Conservation (phyloP, 305 asterid species). For the Fraxinus albicans region DNA sequence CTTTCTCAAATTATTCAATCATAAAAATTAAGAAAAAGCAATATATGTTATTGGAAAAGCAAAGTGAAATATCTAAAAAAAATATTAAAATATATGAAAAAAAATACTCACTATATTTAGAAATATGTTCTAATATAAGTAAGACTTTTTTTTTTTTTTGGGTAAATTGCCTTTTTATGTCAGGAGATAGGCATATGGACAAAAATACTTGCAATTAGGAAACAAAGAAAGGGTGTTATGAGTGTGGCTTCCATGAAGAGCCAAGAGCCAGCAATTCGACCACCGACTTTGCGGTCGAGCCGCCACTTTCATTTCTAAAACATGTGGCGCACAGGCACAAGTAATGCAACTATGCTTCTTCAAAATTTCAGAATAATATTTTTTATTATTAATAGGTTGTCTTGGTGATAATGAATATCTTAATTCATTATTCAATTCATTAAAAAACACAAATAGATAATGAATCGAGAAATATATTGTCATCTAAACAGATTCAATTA, state of each 20-base stretch:
- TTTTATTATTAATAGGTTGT: background rate
- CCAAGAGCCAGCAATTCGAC: constrained; percentile 22
- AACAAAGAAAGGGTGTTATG: background rate
- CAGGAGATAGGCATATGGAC: background rate
- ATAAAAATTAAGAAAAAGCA: too few species aligned
- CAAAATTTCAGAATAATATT: background rate
- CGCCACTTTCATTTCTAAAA: constrained; percentile 2
- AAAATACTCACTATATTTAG: background rate
- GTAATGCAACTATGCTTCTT: background rate
- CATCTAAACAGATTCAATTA: too few species aligned
- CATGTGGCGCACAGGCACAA: background rate
- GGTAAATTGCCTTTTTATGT: too few species aligned
- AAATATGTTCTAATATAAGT: background rate
- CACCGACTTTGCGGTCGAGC: background rate
- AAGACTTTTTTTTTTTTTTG: too few species aligned
- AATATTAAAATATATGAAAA: too few species aligned
- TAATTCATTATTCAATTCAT: too few species aligned
- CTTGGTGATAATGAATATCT: background rate
- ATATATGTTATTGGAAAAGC: background rate
- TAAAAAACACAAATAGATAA: background rate
- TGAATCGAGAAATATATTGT: background rate
- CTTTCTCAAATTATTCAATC: background rate
- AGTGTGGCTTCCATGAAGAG: constrained; percentile 20
- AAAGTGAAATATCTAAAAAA: too few species aligned
- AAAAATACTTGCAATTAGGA: background rate